A percentile compares a stretch with the other conserved stretches of the same genome.
Evolutionary conservation across 129 eudicot species (phyloP).

Genomic region (Pulicaria dysenterica): DNA sequence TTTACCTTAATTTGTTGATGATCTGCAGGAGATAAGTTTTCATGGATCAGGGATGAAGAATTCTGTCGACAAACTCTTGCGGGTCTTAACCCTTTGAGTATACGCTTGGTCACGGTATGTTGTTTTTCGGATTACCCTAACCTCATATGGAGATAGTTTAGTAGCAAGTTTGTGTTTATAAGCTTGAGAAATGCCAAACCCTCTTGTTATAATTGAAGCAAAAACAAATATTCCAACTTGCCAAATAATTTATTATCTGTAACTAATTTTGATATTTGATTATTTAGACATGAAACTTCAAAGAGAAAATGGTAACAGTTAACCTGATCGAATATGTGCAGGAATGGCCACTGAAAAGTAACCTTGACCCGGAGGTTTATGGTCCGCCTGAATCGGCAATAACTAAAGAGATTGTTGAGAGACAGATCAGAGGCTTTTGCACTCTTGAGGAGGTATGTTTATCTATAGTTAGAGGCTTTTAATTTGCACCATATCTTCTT

Average conservation of each 20-base stretch:
- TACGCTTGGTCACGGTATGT: constrained; percentile 61
- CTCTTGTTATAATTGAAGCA: neutral
- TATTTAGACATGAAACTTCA: constrained; percentile 1
- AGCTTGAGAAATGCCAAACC: too few relatives aligned
- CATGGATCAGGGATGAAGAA: constrained; percentile 72
- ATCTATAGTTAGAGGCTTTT: neutral
- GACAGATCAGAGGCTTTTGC: constrained; percentile 47
- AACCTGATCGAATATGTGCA: too few relatives aligned
- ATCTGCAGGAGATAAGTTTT: constrained; percentile 68
- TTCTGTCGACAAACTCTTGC: constrained; percentile 74
- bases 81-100: constrained; percentile 65
- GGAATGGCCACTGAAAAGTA: constrained; percentile 82
- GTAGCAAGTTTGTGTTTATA: too few relatives aligned
- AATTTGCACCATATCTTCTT: neutral
- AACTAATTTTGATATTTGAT: neutral
- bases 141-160: too few relatives aligned
- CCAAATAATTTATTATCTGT: neutral
- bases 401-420: constrained; percentile 58
- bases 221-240: neutral
- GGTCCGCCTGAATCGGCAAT: constrained; percentile 82
- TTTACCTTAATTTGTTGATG: neutral
- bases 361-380: constrained; percentile 54
- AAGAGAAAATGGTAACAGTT: constrained; percentile 6
- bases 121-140: too few relatives aligned
- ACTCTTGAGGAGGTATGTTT: constrained; percentile 32